Conservation (phyloP, 768 basidiomycete species). For the Trametes punicea region DNA sequence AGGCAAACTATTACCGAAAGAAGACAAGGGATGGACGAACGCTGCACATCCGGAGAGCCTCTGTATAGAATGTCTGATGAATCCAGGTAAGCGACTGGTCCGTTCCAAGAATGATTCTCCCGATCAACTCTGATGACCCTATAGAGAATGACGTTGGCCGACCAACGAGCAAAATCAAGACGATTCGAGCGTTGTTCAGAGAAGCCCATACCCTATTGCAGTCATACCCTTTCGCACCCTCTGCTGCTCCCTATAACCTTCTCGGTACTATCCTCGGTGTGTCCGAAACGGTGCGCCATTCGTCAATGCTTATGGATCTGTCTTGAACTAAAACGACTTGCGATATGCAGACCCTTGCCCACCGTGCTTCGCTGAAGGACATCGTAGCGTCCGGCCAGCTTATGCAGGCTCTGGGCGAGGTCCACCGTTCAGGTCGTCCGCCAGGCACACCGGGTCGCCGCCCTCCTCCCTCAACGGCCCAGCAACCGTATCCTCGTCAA, state of each 20-base stretch:
- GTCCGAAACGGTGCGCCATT: constrained; percentile 18
- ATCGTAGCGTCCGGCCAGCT: constrained; percentile 23
- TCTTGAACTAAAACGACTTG: neutral
- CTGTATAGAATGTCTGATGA: constrained; percentile 42
- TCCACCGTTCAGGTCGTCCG: constrained; percentile 1
- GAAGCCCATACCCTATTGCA: constrained; percentile 27
- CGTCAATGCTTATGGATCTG: neutral
- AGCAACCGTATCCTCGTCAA: constrained; percentile 5
- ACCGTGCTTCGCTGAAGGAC: constrained; percentile 13
- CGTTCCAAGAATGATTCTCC: neutral
- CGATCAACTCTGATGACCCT: neutral
- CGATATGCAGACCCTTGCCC: constrained; percentile 13
- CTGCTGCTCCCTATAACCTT: constrained; percentile 13
- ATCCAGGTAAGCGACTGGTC: constrained; percentile 33
- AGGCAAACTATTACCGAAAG: constrained; percentile 36
- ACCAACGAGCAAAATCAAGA: constrained; percentile 31
- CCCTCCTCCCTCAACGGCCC: neutral
- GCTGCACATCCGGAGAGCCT: constrained; percentile 28
- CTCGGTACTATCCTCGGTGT: constrained; percentile 26
- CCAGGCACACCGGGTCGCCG: neutral
- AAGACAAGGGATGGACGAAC: constrained; percentile 32
- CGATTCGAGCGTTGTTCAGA: constrained; percentile 36
- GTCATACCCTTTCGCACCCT: constrained; percentile 5
- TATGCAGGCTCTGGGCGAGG: constrained; percentile 5
- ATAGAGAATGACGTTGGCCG: constrained; percentile 41